These are phyloP conservation scores for Diaporthe capsici DNA, from an alignment of 2,329 filamentous ascomycete genomes.

Conservation along the genomic window DNA sequence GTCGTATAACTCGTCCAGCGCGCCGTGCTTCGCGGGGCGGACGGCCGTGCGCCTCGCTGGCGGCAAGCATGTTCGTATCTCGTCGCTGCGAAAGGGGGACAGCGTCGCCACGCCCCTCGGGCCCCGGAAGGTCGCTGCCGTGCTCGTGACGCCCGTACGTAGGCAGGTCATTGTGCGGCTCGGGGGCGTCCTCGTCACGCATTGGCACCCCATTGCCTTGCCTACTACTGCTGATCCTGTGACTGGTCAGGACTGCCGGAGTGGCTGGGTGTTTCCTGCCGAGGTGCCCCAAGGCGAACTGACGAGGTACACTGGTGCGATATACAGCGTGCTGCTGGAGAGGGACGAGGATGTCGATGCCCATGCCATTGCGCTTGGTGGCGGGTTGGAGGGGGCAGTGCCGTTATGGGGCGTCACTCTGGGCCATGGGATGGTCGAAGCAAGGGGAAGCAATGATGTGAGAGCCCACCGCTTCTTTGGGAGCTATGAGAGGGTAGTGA, in stretches of 20 bases:
- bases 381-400: constrained; percentile 8
- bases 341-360: constrained; percentile 57
- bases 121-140: constrained; percentile 60
- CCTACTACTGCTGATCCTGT: neutral
- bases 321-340: constrained; percentile 72
- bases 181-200: constrained; percentile 65
- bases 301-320: constrained; percentile 61
- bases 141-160: constrained; percentile 64
- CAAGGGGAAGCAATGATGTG: constrained; percentile 52
- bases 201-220: constrained; percentile 70
- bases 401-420: constrained; percentile 68
- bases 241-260: constrained; percentile 43
- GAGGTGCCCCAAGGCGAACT: constrained; percentile 48
- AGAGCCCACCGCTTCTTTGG: constrained; percentile 70
- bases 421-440: constrained; percentile 65
- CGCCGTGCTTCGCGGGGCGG: constrained; percentile 68
- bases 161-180: constrained; percentile 60
- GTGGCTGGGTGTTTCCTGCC: constrained; percentile 63
- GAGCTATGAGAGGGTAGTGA: constrained; percentile 59
- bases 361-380: constrained; percentile 65
- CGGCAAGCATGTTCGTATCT: constrained; percentile 56
- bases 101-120: constrained; percentile 66
- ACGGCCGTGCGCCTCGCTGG: constrained; percentile 62
- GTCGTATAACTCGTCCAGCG: constrained; percentile 56
- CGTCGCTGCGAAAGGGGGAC: constrained; percentile 60